Evolutionary conservation across 257 asterid species (phyloP).

Genomic region (Solanum appendiculatum): DNA sequence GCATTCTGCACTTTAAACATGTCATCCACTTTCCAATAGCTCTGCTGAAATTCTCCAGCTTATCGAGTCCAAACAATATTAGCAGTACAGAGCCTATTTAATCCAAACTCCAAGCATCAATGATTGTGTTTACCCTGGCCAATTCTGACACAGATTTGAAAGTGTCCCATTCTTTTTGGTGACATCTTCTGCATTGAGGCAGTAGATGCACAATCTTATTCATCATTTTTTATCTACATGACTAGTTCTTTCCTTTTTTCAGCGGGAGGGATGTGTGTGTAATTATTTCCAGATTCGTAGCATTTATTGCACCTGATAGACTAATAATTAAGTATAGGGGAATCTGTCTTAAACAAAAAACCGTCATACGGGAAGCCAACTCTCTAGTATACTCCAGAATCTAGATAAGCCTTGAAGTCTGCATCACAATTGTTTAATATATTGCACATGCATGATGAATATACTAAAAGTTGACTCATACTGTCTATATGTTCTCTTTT

Average conservation of each 20-base stretch:
- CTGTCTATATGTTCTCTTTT: not conserved
- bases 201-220: not conserved
- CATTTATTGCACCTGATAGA: not conserved
- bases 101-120: not conserved
- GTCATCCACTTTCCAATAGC: not conserved
- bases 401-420: not conserved
- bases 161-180: not conserved
- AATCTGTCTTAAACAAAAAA: not conserved
- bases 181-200: not conserved
- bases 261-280: not conserved
- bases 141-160: not conserved
- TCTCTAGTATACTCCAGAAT: not conserved
- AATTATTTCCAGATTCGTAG: not conserved
- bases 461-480: not conserved
- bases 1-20: not conserved
- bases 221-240: not conserved
- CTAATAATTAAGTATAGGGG: not conserved
- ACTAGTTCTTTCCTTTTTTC: not conserved
- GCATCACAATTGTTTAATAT: not conserved
- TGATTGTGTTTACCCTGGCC: not conserved
- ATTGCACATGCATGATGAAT: not conserved
- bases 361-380: not conserved
- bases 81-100: not conserved
- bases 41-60: not conserved
- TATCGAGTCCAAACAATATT: not conserved